Evolutionary conservation across 805 yeast genomes (phyloP), one percentile per base, ranked within the genome.

Genomic region (Saturnispora diversa): DNA sequence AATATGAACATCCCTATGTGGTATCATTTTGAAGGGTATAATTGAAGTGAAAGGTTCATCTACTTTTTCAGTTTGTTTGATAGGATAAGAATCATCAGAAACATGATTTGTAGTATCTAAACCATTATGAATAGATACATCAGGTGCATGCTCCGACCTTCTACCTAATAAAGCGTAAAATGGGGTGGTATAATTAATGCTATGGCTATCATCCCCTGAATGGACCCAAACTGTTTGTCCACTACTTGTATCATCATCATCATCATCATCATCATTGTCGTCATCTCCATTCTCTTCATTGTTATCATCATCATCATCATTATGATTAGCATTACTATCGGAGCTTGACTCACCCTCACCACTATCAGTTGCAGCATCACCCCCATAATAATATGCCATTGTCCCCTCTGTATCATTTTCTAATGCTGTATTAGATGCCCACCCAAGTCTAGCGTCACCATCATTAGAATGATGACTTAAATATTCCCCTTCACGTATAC

Each of bases 381-480:
- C 37, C 9, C 43, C 43, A 9, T 40, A 34, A n/a, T 40, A 40
- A 33, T 35, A 28, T 13, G 30, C 43, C 27, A 39, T 32, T 17
- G 19, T 31, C 15, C 37, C 37, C 5, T 33, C 21, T 8, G 20
- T 16, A 39, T 39, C 42, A 21, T 32, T 22, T 10, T 27, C 26
- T 9, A 39, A 17, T 8, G 25, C 37, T 12, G 26, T 4, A 21
- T 33, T 23, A 13, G 29, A 23, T 12, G 37, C 31, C 36, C 37
- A 39, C 9, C 37, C 42, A 10, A 39, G 5, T 20, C 28, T 33
- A 16, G 31, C 5, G n/a, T 32, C 42, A 6, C 26, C 35, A 13
- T 26, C 28, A 28, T 33, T 32, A 11, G 40, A 11, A n/a, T 37
- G 33, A 13, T 31, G 40, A 31, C 11, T 19, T 11, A 19, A 11